Evolutionary conservation across 176 grass and related monocot genomes (phyloP), one percentile per base, ranked within the genome.

Genomic region (Tillandsia fasciculata): DNA sequence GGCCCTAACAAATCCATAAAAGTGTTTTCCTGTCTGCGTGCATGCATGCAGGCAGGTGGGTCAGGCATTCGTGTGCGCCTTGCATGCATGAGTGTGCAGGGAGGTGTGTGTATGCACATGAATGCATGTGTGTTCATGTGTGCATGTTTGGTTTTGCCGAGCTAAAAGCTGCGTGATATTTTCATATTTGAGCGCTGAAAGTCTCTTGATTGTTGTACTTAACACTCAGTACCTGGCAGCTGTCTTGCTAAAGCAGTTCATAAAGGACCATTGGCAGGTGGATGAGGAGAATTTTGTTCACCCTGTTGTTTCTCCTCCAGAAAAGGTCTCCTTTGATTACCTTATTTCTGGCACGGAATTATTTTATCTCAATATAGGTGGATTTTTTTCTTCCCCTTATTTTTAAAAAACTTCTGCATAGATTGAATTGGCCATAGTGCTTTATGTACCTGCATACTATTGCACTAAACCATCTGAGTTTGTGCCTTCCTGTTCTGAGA

Each of bases 211-310:
- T 76, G 67, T 76, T 50, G 70, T 63, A 81, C 78, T 96, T 96
- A 29, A 96, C 77, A 78, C 68, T 52, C 53, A 24, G 53, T 50
- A 96, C 93, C 79, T 96, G 26, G 88, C 93, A 71, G 93, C 93
- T 20, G 93, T 96, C 53, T 87, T 96, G 72, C 77, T 96, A 71
- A 96, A 92, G 78, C 93, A 96, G 76, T 96, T 90, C 76, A 96
- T 96, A 58, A 92, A 90, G 79, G 86, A 90, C 53, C 93, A 97
- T 71, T 97, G 93, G 93, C 86, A 92, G 70, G 86, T 90, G 72
- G 82, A 85, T 11, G 89, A 97, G 74, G 93, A 97, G 20, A 92
- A 92, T 75, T 97, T 97, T 29, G 71, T 92, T 28, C 93, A 83
- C 56, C 93, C 88, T 68, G 74, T 77, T 76, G 89, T 97, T 87